Base-by-base conservation (phyloP, 495 filamentous ascomycete genomes). In the Glarea lozoyensis region DNA sequence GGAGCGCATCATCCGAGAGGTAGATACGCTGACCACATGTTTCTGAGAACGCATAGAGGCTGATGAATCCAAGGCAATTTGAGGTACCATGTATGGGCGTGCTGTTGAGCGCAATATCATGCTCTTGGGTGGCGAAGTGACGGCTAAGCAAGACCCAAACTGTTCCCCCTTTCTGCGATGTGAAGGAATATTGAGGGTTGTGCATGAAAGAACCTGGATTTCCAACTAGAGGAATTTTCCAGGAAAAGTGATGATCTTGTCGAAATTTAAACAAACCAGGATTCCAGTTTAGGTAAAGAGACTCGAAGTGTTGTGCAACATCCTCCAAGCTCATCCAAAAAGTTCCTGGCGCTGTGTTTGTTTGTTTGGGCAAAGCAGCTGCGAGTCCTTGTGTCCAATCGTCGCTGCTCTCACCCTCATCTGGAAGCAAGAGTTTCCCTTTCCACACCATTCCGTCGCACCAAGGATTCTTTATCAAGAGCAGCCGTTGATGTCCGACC, bases 201-300 rank as follows among this genome's bases (percentile, higher is more conserved):
- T 76, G 72, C 2, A 74, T 70, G 54, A 94, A 86, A 36, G 79
- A 85, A 12, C 73, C 71, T 29, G 73, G 58, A 34, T 71, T 70
- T 19, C 64, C 73, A 10, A 68, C 63, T n/a, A 60, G 67, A 0
- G 79, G 70, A 13, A 93, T 67, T 27, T 84, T 75, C 92, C 92
- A 99, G 2, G 71, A 64, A 59, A 97, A 94, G 60, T 99, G 92
- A 41, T 87, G 72, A 53, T 97, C 88, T 57, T 94, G 78, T 20
- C 86, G 79, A 49, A 81, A 63, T 10, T 63, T 65, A 61, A 99
- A 99, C 6, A 95, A 65, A 2, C 71, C 74, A 4, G 93, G 89
- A 52, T 94, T 95, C 93, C 93, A 99, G 60, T 96, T 99, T 33
- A 97, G 66, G 60, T 97, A 99, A 21, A 97, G 71, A 18, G 89